Evolutionary conservation across 2,329 filamentous ascomycete species (phyloP), one percentile per base, ranked within the genome.

Genomic region (Paecilomyces niveus): DNA sequence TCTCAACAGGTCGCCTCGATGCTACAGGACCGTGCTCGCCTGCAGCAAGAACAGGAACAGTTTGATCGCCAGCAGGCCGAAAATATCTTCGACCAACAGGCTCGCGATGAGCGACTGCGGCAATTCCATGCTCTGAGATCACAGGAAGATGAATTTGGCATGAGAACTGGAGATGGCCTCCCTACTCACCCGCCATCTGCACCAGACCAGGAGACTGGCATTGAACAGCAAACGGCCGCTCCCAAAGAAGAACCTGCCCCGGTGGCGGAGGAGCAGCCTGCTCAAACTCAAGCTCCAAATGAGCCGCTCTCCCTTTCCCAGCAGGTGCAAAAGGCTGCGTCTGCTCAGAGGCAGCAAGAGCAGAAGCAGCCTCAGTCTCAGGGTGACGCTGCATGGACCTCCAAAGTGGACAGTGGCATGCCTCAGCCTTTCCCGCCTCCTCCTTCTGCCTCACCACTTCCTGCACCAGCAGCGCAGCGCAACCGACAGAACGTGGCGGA

Each of bases 381-480:
- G 50, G 65, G 69, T 31, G 74, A 81, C 57, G 80, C 81, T 11
- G 80, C 81, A 18, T 87, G 84, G 84, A 80, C 77, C 24, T 82
- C 75, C 31, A 86, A 85, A 68, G 76, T 81, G 24, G 84, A 86
- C 61, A 74, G 78, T 24, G 88, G 85, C 29, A 82, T 95, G 68
- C 89, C 92, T n/a, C 75, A 77, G 57, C 74, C 78, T 18, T 86
- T 87, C 72, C 89, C 89, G 52, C 87, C 89, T 10, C 85, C 88
- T 10, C 86, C 87, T 56, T 90, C 89, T 1, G 84, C 85, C 22
- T 95, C 91, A 2, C 91, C 92, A 49, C 81, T 97, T 35, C 91
- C 92, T 3, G 92, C 93, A 0, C 93, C 92, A 11, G 91, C 90
- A 51, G 92, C 92, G 9, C 92, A 96, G 76, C 86, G 92, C 54